Conservation (phyloP, 345 rosid genomes). For the Lepidium aucheri region DNA sequence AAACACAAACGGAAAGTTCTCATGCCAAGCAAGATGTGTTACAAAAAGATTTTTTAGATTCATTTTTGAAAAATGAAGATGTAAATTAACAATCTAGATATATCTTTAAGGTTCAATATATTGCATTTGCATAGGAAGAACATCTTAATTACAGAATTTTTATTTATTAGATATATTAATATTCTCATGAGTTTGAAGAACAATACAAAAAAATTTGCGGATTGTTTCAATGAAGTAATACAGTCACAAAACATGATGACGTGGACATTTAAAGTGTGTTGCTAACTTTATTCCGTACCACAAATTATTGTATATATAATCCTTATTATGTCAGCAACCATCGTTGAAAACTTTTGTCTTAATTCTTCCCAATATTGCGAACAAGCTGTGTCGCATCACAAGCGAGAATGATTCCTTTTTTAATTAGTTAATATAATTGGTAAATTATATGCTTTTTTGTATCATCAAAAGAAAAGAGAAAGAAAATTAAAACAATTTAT, state of each 20-base stretch:
- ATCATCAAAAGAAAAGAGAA: too few species aligned
- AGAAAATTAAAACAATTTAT: not conserved
- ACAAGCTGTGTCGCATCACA: conserved; percentile 29
- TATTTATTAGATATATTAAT: not conserved
- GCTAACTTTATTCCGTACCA: conserved; percentile 30
- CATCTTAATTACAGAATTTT: not conserved
- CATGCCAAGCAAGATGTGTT: not conserved
- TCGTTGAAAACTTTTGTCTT: conserved; percentile 11
- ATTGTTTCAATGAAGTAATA: not conserved
- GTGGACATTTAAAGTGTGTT: conserved; percentile 17
- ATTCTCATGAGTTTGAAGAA: not conserved
- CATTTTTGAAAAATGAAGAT: not conserved
- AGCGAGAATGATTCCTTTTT: conserved; percentile 12
- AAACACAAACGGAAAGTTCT: not conserved
- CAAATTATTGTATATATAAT: conserved; percentile 2
- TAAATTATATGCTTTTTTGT: not conserved
- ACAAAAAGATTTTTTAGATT: not conserved
- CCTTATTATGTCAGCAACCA: conserved; percentile 18
- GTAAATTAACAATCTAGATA: not conserved
- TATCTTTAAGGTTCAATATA: not conserved
- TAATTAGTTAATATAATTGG: not conserved
- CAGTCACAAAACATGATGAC: conserved; percentile 26
- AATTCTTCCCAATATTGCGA: conserved; percentile 20
- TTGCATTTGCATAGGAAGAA: conserved; percentile 12
- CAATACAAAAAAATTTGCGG: not conserved